Evolutionary conservation across 345 rosid genomes (phyloP), one percentile per base, ranked within the genome.

Genomic region (Gossypium australe): DNA sequence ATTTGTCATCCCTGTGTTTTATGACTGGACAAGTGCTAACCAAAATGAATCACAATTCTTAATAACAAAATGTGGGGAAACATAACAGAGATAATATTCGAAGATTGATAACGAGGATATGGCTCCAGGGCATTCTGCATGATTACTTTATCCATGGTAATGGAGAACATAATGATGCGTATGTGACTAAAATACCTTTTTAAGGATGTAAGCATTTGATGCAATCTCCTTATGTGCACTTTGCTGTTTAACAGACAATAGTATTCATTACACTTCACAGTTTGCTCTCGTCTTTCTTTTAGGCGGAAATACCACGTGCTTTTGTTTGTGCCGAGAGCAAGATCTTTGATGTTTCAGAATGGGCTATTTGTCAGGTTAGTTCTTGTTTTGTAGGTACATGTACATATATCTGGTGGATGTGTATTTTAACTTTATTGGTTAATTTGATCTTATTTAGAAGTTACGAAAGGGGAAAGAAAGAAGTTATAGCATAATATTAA

Each of bases 301-400:
- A 95, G 99, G 86, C 90, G 83, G 99, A 95, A 83, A 93, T 95
- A 75, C 99, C 99, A 0, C 91, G 94, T 14, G 99, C 98, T 68
- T 95, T 93, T 90, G 99, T 95, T 71, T 95, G 99, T 72, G 99
- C 97, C 3, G 99, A 95, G 83, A 91, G 97, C 91, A 95, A 93
- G 83, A 85, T 93, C 82, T 95, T 93, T 90, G 99, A 95, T 79
- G 99, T 90, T 52, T 95, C 99, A 72, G 99, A 95, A 78, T 96
- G 98, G 99, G 98, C 98, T 66, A 93, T 90, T 76, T 96, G 99
- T 81, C 99, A 96, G 98, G 99, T 93, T 12, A 48, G 95, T 67
- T 70, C 68, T 6, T 76, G 67, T 16, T 38, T 5, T 17, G 24
- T 69, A 18, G 45, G 16, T 69, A 43, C 24, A 10, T 51, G 24